phyloP scores from a whole-genome alignment of 2,329 filamentous ascomycete species.

The Fusarium floridanum region DNA sequence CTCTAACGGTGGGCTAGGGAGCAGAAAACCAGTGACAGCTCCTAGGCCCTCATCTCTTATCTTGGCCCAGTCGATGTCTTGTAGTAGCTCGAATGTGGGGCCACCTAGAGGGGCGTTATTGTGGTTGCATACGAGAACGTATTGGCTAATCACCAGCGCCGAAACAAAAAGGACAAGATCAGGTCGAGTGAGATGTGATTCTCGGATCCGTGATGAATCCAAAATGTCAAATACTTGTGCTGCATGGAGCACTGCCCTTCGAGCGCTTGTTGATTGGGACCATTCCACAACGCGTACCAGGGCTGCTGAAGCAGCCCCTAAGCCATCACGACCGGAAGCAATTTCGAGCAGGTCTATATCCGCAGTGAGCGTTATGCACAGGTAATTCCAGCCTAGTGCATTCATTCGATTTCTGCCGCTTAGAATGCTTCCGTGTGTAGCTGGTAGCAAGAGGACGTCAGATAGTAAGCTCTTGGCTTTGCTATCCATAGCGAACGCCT shows the following conservation, averaged over 20 bases:
- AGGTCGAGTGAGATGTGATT: slow-evolving; percentile 19
- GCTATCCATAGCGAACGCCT: background rate
- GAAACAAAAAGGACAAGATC: slow-evolving; percentile 24
- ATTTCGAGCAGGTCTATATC: slow-evolving; percentile 19
- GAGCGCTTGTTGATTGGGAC: slow-evolving; percentile 16
- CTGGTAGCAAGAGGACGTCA: slow-evolving; percentile 2
- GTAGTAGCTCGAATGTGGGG: slow-evolving; percentile 8
- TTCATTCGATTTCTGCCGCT: slow-evolving; percentile 8
- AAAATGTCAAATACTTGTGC: slow-evolving; percentile 20
- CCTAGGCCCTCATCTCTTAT: slow-evolving; percentile 1
- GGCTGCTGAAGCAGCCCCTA: slow-evolving; percentile 7
- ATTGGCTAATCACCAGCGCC: slow-evolving; percentile 22
- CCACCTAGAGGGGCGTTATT: too few relatives aligned
- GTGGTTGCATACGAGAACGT: slow-evolving; percentile 4
- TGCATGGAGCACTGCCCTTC: slow-evolving; percentile 20
- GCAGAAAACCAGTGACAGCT: background rate
- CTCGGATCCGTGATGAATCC: slow-evolving; percentile 15
- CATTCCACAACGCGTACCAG: background rate
- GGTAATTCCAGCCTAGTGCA: slow-evolving; percentile 19
- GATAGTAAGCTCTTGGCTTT: slow-evolving; percentile 1
- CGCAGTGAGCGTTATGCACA: slow-evolving; percentile 16
- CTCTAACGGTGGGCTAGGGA: background rate
- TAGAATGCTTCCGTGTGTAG: background rate
- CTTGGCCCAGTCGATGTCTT: slow-evolving; percentile 4
- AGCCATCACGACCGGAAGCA: slow-evolving; percentile 14